These are phyloP conservation scores for Articulospora tetracladia DNA, from an alignment of 495 filamentous ascomycete species.

Conservation along the genomic window DNA sequence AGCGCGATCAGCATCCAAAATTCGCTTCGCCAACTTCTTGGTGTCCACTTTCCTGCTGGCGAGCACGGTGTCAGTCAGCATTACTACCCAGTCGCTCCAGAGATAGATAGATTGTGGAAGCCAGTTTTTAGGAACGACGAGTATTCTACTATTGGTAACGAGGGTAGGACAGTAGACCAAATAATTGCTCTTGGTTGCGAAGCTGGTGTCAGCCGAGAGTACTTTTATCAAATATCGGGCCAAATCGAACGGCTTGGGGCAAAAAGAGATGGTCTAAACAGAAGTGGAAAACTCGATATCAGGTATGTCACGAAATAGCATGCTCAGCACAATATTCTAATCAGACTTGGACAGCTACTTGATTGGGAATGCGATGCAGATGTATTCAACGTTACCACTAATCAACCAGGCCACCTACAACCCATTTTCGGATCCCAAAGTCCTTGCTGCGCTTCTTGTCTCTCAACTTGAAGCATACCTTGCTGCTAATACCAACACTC, in stretches of 20 bases:
- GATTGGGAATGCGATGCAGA: constrained; percentile 24
- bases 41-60: constrained; percentile 11
- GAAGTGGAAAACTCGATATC: constrained; percentile 25
- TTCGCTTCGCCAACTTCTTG: constrained; percentile 16
- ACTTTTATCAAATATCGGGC: constrained; percentile 22
- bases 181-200: constrained; percentile 28
- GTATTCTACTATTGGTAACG: constrained; percentile 10
- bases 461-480: constrained; percentile 28
- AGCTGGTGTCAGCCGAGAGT: constrained; percentile 24
- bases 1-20: constrained; percentile 19
- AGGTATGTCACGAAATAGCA: constrained; percentile 9
- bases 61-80: constrained; percentile 18
- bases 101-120: constrained; percentile 24
- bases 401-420: constrained; percentile 6
- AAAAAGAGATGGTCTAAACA: constrained; percentile 23
- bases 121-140: constrained; percentile 25
- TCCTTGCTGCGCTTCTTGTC: constrained; percentile 25
- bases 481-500: constrained; percentile 16
- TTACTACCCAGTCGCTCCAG: constrained; percentile 15
- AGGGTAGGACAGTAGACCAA: constrained; percentile 25
- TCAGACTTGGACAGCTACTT: constrained; percentile 23
- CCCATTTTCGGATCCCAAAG: constrained; percentile 18
- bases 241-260: constrained; percentile 26
- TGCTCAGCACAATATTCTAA: constrained; percentile 1
- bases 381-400: constrained; percentile 3